Evolutionary conservation across 2,329 filamentous ascomycete species (phyloP).

Genomic region (Hymenoscyphus scutula): DNA sequence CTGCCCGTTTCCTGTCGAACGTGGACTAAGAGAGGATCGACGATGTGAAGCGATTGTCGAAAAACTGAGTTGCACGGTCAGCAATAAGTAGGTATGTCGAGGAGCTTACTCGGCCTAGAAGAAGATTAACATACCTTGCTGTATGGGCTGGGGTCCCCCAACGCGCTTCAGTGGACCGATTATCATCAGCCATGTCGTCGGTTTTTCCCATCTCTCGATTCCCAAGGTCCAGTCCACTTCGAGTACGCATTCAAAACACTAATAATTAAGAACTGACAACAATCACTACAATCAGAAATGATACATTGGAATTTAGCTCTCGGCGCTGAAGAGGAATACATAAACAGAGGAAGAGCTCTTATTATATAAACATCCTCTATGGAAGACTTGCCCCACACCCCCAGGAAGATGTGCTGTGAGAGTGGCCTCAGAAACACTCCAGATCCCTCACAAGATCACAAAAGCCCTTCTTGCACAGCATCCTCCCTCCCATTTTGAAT

Average conservation of each 20-base stretch:
- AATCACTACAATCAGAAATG: neutral
- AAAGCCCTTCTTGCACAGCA: constrained; percentile 4
- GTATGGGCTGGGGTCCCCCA: neutral
- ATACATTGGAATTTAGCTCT: neutral
- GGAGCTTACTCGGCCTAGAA: neutral
- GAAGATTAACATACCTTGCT: neutral
- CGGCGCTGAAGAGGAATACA: neutral
- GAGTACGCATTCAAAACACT: constrained; percentile 1
- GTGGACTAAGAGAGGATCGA: neutral
- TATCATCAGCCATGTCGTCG: neutral
- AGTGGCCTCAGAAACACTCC: neutral
- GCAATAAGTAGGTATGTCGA: neutral
- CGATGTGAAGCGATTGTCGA: neutral
- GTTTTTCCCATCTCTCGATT: neutral
- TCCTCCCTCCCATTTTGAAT: constrained; percentile 3
- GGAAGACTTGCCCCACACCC: constrained; percentile 2
- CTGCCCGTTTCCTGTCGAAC: neutral
- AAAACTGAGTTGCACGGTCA: neutral
- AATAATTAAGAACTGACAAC: neutral
- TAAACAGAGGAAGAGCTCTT: neutral
- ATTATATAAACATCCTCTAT: constrained; percentile 1
- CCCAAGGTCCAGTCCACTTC: neutral
- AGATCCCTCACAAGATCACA: constrained; percentile 6
- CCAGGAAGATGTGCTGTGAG: neutral
- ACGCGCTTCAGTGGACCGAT: neutral